Evolutionary conservation across 2,329 filamentous ascomycete genomes (phyloP), one percentile per base, ranked within the genome.

Genomic region (Colletotrichum sansevieriae): DNA sequence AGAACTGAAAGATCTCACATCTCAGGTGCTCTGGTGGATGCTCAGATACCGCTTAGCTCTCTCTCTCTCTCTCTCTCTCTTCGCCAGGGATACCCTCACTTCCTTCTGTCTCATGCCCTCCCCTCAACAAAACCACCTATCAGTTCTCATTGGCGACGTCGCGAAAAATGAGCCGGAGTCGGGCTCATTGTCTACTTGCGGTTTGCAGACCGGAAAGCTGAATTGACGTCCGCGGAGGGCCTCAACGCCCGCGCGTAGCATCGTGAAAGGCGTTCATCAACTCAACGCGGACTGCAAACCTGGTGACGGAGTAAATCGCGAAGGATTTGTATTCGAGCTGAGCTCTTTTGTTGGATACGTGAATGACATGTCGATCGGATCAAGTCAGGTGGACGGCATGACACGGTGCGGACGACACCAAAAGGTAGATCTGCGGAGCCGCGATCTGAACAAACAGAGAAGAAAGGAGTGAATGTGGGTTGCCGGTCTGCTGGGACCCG

Each of bases 361-460:
- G 13, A 33, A 39, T 49, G 37, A 47, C 29, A 41, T 22, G 41
- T 25, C 55, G 62, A 65, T 68, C 55, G 29, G 47, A 68, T 61
- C 62, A 60, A 13, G 35, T 47, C 33, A 65, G 39, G 65, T 44
- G 47, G 39, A 43, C 25, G 39, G 11, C 12, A 13, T 55, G 29
- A 12, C 9, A n/a, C 29, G 46, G 22, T 41, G n/a, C 35, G 15
- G 29, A 25, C 25, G 44, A 4, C 29, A 20, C n/a, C 44, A 49
- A 41, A 65, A 58, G 22, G 60, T 25, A 65, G 65, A 68, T 60
- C 61, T 41, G 33, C 47, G 43, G 47, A 65, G 65, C 61, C 65
- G 55, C 65, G 55, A 65, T 68, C 65, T 68, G 39, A 51, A 15
- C 62, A 43, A 51, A 47, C 2, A 22, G 12, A 47, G 47, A 55